A percentile compares a stretch with the other conserved stretches of the same genome.
Evolutionary conservation across 2,329 filamentous ascomycete species (phyloP).

Genomic region (Aplosporella prunicola): DNA sequence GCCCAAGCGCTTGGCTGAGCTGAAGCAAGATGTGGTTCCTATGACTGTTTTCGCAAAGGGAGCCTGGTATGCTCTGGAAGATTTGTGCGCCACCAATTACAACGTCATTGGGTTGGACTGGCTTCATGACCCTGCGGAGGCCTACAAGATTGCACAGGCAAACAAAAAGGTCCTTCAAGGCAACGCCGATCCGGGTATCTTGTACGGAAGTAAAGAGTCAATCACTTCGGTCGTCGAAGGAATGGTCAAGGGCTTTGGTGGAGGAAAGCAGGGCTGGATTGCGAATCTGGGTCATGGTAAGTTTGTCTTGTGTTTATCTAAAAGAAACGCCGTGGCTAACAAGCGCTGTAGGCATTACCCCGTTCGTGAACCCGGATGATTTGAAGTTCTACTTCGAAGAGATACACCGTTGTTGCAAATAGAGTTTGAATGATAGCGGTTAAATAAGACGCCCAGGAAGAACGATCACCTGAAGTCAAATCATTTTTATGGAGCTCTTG

Average conservation of each 20-base stretch:
- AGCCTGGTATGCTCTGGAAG: constrained; percentile 87
- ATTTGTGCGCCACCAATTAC: constrained; percentile 80
- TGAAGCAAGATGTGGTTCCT: constrained; percentile 71
- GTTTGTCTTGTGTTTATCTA: constrained; percentile 25
- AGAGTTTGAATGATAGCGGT: too few species aligned
- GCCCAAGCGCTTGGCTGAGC: constrained; percentile 61
- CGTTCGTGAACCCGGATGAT: constrained; percentile 86
- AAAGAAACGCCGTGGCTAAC: neutral
- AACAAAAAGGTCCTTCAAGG: constrained; percentile 78
- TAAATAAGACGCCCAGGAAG: too few species aligned
- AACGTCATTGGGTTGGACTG: constrained; percentile 92
- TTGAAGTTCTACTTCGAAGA: constrained; percentile 91
- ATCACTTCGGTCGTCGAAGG: constrained; percentile 76
- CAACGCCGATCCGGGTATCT: constrained; percentile 86
- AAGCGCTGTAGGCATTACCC: constrained; percentile 63
- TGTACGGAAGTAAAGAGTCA: constrained; percentile 74
- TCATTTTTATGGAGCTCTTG: too few species aligned
- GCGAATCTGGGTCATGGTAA: constrained; percentile 90
- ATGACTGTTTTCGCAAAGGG: constrained; percentile 99
- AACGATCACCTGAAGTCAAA: too few species aligned
- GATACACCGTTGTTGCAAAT: constrained; percentile 49
- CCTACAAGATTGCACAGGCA: constrained; percentile 61
- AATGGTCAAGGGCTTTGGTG: constrained; percentile 79
- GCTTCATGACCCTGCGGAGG: constrained; percentile 80
- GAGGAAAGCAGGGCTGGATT: constrained; percentile 88